Conservation (phyloP, 352 stramenopile genomes). For the Globisporangium nodosum region DNA sequence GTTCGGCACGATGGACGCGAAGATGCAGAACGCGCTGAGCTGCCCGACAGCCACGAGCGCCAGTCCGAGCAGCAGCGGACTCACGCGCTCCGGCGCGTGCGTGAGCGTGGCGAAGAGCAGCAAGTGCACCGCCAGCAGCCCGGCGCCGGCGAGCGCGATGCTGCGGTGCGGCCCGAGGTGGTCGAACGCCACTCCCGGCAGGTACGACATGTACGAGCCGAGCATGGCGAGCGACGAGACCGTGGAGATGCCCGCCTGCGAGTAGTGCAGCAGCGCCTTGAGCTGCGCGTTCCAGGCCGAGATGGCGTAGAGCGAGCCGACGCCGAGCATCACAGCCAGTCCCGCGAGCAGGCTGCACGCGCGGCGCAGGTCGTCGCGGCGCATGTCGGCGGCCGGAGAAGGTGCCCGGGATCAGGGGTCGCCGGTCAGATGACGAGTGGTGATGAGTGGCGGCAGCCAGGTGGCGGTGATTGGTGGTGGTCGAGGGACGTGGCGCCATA, state of each 20-base stretch:
- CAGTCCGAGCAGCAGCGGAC: conserved; percentile 40
- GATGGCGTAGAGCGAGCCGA: conserved; percentile 75
- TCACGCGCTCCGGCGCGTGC: conserved; percentile 31
- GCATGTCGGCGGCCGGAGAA: background rate
- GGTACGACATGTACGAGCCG: conserved; percentile 72
- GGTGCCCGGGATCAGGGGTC: no score
- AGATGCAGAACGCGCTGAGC: conserved; percentile 67
- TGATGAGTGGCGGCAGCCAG: no score
- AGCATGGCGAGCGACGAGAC: conserved; percentile 74
- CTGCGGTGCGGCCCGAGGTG: conserved; percentile 53
- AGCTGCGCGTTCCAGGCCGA: conserved; percentile 83
- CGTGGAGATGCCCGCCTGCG: conserved; percentile 63
- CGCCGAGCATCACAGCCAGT: conserved; percentile 58
- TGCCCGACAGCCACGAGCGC: conserved; percentile 58
- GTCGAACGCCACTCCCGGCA: conserved; percentile 70
- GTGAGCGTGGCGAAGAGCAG: conserved; percentile 41
- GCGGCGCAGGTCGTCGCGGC: conserved; percentile 16
- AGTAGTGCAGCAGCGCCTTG: conserved; percentile 68
- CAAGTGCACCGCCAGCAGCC: conserved; percentile 32
- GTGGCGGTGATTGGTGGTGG: no score
- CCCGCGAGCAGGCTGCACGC: conserved; percentile 48
- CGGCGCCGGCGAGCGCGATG: conserved; percentile 38
- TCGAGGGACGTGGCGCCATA: no score
- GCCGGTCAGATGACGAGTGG: no score
- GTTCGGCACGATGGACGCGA: conserved; percentile 72